Percentiles rank a stretch among this genome's conserved stretches.
These are phyloP conservation scores for Penicillium cosmopolitanum DNA, from an alignment of 495 filamentous ascomycete species.

Conservation along the genomic window DNA sequence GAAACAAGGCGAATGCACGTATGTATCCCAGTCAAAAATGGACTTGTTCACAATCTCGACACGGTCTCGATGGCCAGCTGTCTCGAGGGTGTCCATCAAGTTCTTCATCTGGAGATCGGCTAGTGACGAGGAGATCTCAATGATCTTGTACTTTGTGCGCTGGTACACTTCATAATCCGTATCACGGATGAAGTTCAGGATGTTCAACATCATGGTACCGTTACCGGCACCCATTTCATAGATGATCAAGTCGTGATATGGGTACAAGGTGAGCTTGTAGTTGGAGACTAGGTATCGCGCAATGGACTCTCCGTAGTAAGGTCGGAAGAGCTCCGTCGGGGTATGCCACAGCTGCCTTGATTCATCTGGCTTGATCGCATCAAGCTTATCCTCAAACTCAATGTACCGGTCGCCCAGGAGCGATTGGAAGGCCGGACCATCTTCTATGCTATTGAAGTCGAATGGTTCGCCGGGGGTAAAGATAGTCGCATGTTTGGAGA, in stretches of 20 bases:
- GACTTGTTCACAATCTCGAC: conserved; percentile 94
- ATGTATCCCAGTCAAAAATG: conserved; percentile 90
- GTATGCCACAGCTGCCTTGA: conserved; percentile 97
- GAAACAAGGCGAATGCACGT: conserved; percentile 89
- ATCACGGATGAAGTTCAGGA: conserved; percentile 93
- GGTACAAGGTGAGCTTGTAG: conserved; percentile 91
- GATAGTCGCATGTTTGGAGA: conserved; percentile 95
- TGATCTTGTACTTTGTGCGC: conserved; percentile 90
- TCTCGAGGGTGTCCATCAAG: conserved; percentile 62
- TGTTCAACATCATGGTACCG: conserved; percentile 97
- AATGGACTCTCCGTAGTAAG: conserved; percentile 96
- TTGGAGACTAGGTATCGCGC: conserved; percentile 92
- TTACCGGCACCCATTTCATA: conserved; percentile 99
- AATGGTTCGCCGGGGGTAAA: conserved; percentile 94
- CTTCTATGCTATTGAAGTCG: conserved; percentile 76
- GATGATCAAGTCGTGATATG: conserved; percentile 95
- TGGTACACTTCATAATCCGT: conserved; percentile 89
- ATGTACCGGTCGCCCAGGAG: conserved; percentile 78
- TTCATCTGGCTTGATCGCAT: conserved; percentile 67
- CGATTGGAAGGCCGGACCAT: conserved; percentile 81
- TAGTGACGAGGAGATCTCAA: conserved; percentile 86
- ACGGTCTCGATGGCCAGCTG: conserved; percentile 75
- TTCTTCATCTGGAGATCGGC: conserved; percentile 77
- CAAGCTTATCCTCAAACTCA: conserved; percentile 86
- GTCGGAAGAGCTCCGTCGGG: conserved; percentile 93